Base-by-base conservation (phyloP, 768 basidiomycete species). In the Dendrothele bispora region DNA sequence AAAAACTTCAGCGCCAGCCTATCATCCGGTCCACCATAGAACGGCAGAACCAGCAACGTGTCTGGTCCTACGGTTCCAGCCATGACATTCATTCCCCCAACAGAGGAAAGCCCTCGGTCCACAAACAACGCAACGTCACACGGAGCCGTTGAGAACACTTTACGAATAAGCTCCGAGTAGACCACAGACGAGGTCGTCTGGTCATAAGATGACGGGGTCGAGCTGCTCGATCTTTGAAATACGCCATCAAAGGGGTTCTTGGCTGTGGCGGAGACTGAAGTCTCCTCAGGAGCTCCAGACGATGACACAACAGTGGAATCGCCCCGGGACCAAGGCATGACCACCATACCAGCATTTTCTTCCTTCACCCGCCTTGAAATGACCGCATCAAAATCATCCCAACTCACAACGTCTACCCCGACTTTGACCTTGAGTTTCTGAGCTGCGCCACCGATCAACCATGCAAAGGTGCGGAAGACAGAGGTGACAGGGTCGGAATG, bases 11-110 rank as follows among this genome's bases (percentile, higher is more conserved):
- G 69, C 0, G 91, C 91, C 18, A 92, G 73, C 1, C 97, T 82
- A 62, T 98, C 95, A 61, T 99, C 95, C 0, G 91, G 84, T 0
- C 95, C 95, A 29, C 95, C 95, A 61, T 92, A 88, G 80, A 95
- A 98, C 1, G 95, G 90, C 34, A 94, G 61, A 62, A 95, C 38
- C 36, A 47, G 27, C 3, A 47, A 82, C 24, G 98, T 59, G 53
- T 90, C 89, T 50, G 86, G 73, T 39, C 60, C 25, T 38, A 55
- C 50, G 46, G 50, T 50, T 49, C 59, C 39, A 4, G 61, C 55
- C 1, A 62, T 53, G 37, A 62, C 56, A 14, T 63, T 57, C 6
- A 56, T 47, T 22, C 57, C 59, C n/a, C n/a, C n/a, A 26, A 26
- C 17, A 18, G 11, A 15, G 8, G 46, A 39, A 18, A 76, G 64